Evolutionary conservation across 2,329 filamentous ascomycete species (phyloP), one percentile per base, ranked within the genome.

Genomic region (Cercospora nicotianae): DNA sequence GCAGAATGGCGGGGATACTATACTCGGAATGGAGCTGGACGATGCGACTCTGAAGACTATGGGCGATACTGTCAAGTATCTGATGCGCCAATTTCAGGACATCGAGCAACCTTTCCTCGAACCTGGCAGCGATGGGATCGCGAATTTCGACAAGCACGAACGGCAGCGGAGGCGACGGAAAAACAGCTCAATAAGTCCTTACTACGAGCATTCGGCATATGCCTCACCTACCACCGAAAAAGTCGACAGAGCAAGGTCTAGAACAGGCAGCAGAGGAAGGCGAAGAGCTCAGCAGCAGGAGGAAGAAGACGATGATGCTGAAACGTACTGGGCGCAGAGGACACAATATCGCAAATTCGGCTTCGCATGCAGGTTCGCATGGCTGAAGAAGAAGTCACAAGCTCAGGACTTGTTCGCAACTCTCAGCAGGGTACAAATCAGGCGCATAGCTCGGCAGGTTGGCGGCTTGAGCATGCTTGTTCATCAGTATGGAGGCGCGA

Each of bases 51-150:
- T 81, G 16, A 75, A 76, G 45, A 78, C 78, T 1, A 77, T 81
- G 77, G 73, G 75, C 3, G 74, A 78, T 60, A 75, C 75, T 1
- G 63, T 82, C 3, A 74, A 75, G 53, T 72, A 78, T 42, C 75
- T 82, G 66, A 78, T 80, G 53, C 72, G 75, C 31, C 70, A 74
- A 16, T 82, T 82, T 60, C 72, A 77, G 36, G 69, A 69, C 1
- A 66, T 82, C 5, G 81, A 83, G 70, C 67, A 72, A 59, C 77
- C 79, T 0, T 83, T 83, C 58, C 68, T 83, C 12, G 70, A 72
- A 51, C 60, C 64, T 1, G 75, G 75, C 4, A 63, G 71, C 30
- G 68, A 69, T 16, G 74, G 74, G 1, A 76, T 77, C 31, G 66
- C 61, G 3, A 72, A 66, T 3, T 68, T 62, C 31, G 64, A 64